Percentiles rank a stretch among this genome's conserved stretches.
Evolutionary conservation across 306 rosid genomes (phyloP).

Genomic region (Alnus glutinosa): DNA sequence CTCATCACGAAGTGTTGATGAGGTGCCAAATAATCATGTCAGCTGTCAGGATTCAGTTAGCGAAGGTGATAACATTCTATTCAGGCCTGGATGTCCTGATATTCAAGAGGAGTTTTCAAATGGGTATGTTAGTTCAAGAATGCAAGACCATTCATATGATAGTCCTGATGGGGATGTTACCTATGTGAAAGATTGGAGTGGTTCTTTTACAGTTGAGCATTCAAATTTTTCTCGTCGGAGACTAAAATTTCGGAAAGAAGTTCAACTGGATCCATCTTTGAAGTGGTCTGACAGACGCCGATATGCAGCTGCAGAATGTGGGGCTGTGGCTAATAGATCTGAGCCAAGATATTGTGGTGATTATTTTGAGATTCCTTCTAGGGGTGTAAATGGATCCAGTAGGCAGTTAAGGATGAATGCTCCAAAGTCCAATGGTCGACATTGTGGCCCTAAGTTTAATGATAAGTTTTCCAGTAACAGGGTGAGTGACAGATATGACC

Average conservation of each 20-base stretch:
- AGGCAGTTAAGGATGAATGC: conserved; percentile 60
- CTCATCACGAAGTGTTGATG: conserved; percentile 49
- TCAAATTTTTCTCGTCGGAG: conserved; percentile 59
- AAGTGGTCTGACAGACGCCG: conserved; percentile 80
- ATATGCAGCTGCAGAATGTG: conserved; percentile 59
- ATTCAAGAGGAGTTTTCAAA: conserved; percentile 49
- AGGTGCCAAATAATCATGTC: conserved; percentile 53
- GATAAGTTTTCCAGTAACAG: conserved; percentile 69
- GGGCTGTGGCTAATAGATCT: conserved; percentile 44
- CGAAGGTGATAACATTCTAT: conserved; percentile 52
- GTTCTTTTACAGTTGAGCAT: conserved; percentile 57
- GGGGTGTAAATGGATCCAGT: conserved; percentile 45
- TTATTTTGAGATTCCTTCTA: conserved; percentile 55
- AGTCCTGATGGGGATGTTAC: conserved; percentile 52
- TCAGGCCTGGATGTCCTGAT: conserved; percentile 58
- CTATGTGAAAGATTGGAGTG: conserved; percentile 46
- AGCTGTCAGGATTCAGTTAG: conserved; percentile 48
- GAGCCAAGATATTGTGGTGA: conserved; percentile 67
- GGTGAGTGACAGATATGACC: conserved; percentile 62
- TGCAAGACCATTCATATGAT: conserved; percentile 46
- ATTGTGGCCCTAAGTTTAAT: conserved; percentile 60
- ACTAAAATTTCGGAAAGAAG: conserved; percentile 61
- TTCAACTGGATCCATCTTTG: conserved; percentile 58
- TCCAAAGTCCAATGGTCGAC: conserved; percentile 64
- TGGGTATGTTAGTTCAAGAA: conserved; percentile 40